Conservation (phyloP, 768 basidiomycete species). For the Tricholoma sp. region DNA sequence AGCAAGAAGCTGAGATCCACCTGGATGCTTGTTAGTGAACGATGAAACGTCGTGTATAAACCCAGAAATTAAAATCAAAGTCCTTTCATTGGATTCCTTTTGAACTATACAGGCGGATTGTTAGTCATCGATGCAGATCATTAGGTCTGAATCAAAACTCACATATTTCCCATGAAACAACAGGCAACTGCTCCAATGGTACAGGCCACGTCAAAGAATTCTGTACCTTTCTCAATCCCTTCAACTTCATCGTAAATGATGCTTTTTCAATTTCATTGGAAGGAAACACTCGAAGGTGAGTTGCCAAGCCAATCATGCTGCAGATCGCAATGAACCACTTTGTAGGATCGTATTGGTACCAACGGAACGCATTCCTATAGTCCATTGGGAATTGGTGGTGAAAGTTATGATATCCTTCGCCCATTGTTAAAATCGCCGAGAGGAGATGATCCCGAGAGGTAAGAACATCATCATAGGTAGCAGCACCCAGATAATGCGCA, state of each 20-base stretch:
- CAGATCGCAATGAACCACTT: slow-evolving; percentile 89
- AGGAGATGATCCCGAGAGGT: slow-evolving; percentile 75
- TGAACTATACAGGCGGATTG: slow-evolving; percentile 42
- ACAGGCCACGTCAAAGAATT: slow-evolving; percentile 61
- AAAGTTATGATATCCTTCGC: slow-evolving; percentile 89
- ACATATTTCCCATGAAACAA: slow-evolving; percentile 83
- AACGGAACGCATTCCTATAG: slow-evolving; percentile 70
- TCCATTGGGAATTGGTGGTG: slow-evolving; percentile 91
- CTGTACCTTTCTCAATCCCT: slow-evolving; percentile 59
- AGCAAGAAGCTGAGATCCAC: slow-evolving; percentile 59
- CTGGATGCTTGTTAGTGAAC: slow-evolving; percentile 76
- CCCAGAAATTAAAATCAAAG: slow-evolving; percentile 72
- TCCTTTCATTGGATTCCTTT: slow-evolving; percentile 57
- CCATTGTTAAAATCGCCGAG: slow-evolving; percentile 80
- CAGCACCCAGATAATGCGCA: slow-evolving; percentile 77
- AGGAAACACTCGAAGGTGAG: slow-evolving; percentile 78
- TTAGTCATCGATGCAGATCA: neutral
- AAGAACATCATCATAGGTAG: slow-evolving; percentile 78
- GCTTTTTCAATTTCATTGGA: slow-evolving; percentile 86
- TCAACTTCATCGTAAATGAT: slow-evolving; percentile 77
- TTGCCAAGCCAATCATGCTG: slow-evolving; percentile 63
- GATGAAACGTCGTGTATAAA: slow-evolving; percentile 82
- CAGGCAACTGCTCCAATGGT: slow-evolving; percentile 54
- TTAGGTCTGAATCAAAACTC: slow-evolving; percentile 21
- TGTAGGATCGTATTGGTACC: slow-evolving; percentile 90